Base-by-base conservation (phyloP, 345 rosid genomes). In the Moricandia arvensis region DNA sequence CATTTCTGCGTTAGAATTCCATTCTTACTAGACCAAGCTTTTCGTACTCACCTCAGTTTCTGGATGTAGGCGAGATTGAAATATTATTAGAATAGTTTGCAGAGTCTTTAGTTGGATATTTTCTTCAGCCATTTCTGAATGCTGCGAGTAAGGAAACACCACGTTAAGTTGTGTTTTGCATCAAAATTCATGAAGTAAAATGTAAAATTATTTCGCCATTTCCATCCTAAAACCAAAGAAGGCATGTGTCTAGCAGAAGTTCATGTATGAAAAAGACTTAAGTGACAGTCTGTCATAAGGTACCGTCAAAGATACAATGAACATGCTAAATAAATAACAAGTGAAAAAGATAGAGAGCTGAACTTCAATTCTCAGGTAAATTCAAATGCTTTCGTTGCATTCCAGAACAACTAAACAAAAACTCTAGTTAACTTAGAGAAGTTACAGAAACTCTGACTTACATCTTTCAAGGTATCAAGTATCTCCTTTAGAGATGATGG, bases 51-150 rank as follows among this genome's bases (percentile, higher is more conserved):
- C 99, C 97, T 92, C 97, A 59, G 81, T 85, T 81, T 92, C 90
- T 64, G 99, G 99, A 82, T 82, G 96, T 75, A 95, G 82, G 41
- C 86, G 93, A 45, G 99, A 92, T 68, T 95, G 99, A 77, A 95
- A 93, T 80, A 95, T 88, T 58, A 90, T 95, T 68, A 95, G 82
- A 82, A 95, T 88, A 53, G 99, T 92, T 80, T 95, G 99, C 64
- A 95, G 82, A 29, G 98, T 92, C 88, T 92, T 95, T 45, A 95
- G 84, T 71, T 95, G 99, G 69, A 95, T 89, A 79, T 70, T 95
- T 83, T 95, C 99, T 33, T 95, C 99, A 26, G 88, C 67, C 89
- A 95, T 95, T 82, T 92, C 98, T 43, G 96, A 87, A 86, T 95
- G 99, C 99, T 95, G 92, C 85, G 74, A 38, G 51, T 74, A 67